Base-by-base conservation (phyloP, 805 yeast genomes). In the Saccharomycopsis malanga region DNA sequence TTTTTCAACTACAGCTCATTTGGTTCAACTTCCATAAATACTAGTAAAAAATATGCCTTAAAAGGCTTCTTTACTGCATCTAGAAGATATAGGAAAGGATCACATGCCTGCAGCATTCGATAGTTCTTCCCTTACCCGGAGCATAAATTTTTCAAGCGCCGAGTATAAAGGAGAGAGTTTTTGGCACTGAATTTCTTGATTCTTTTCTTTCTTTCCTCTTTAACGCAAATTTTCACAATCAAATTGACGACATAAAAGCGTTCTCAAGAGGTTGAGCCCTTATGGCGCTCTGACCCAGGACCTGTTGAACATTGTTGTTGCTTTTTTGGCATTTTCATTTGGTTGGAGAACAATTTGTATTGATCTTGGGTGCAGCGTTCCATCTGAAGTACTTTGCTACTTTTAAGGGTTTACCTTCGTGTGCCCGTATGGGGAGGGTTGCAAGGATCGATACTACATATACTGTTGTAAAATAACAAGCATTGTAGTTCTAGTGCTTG, bases 311-410 rank as follows among this genome's bases (percentile, higher is more conserved):
- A 71, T 68, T 58, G 72, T 66, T 69, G 73, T 65, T 70, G 61
- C 54, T 46, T 53, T 42, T 51, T 54, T 52, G 56, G 46, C 58
- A 25, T 29, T 20, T 9, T 37, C 36, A 9, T 35, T 24, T 32
- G 22, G 45, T 42, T 73, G 79, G 78, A 75, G 79, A 75, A 54
- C 52, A 72, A 68, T 61, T 57, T 56, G 70, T 60, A n/a, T 67
- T 68, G 72, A 68, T 76, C 81, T 76, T 74, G 81, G 81, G 81
- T 76, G 81, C 81, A 72, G 76, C 73, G 69, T 67, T 66, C 70
- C 78, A 73, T 73, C 60, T 56, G 74, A 64, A 58, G 50, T 47
- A 17, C 53, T 62, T 61, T 56, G 54, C 52, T 57, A 56, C 62
- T 65, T 62, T 72, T 70, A 72, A 73, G 77, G 77, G 75, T 57